These are phyloP conservation scores for Penicillium waksmanii DNA, from an alignment of 495 filamentous ascomycete genomes.

Conservation along the genomic window DNA sequence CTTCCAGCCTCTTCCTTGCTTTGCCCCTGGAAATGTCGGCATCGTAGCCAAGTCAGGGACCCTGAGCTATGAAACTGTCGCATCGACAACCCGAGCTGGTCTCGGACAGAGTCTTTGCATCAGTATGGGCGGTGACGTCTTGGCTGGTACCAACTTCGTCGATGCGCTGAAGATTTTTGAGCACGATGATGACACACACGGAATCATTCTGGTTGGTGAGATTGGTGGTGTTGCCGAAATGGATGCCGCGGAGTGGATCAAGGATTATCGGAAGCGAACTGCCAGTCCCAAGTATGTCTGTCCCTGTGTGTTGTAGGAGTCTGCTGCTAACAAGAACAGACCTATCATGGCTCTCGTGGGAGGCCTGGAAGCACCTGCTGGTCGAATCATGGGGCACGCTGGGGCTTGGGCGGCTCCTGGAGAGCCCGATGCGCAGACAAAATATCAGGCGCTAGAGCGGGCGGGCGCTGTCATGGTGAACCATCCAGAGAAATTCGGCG, in stretches of 20 bases:
- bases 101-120: conserved; percentile 86
- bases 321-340: conserved; percentile 41
- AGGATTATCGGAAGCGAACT: conserved; percentile 62
- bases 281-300: conserved; percentile 67
- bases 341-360: conserved; percentile 81
- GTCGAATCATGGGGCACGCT: conserved; percentile 86
- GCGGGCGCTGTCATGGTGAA: conserved; percentile 77
- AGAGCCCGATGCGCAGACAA: conserved; percentile 66
- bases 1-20: conserved; percentile 81
- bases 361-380: conserved; percentile 65
- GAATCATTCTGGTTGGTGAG: conserved; percentile 83
- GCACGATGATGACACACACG: conserved; percentile 75
- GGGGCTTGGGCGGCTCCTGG: conserved; percentile 74
- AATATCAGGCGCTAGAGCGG: conserved; percentile 68
- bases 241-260: conserved; percentile 81
- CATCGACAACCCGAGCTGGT: conserved; percentile 77
- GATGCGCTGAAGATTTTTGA: conserved; percentile 77
- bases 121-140: conserved; percentile 84
- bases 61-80: conserved; percentile 85
- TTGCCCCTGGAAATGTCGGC: conserved; percentile 72
- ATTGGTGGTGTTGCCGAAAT: conserved; percentile 82
- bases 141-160: conserved; percentile 80
- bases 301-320: background rate
- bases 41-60: conserved; percentile 90
- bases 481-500: conserved; percentile 81